Base-by-base conservation (phyloP, 164 flowering plant genomes). In the Cinnamomum chago region DNA sequence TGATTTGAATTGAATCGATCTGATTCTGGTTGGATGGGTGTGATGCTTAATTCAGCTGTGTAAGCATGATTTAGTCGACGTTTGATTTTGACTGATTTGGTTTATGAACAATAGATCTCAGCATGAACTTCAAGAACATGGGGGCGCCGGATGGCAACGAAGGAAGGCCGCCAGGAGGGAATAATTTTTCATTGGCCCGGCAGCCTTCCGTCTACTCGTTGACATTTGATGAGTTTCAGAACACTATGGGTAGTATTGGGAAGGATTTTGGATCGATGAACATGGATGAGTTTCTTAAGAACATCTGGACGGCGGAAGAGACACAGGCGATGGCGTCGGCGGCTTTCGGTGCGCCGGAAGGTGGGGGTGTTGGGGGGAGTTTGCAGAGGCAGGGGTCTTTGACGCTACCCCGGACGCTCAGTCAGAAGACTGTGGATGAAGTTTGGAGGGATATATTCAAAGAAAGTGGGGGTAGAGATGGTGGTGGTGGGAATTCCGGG, bases 181-280 rank as follows among this genome's bases (percentile, higher is more conserved):
- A 79, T 80, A 81, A 79, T 80, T 71, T 70, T 18, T 79, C 87
- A 0, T 74, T 92, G 79, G 79, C 85, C 23, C 77, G 97, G 25
- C 95, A 92, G 70, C 55, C 91, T n/a, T 94, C 97, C 0, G 67
- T 94, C 55, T 91, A 88, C 72, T 84, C 94, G 1, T 58, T 94
- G 76, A 94, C 95, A 25, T 88, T 94, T 65, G 97, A 88, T 66
- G 98, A 92, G 89, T 84, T 94, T 24, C 98, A 94, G 75, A 86
- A 76, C 82, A 79, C 90, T 11, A 76, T 82, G 60, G 89, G 90
- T 75, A 92, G 97, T 0, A 24, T 78, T 40, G 92, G 90, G 11
- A 91, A 89, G 79, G 95, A 77, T 67, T 81, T 83, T 47, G 86
- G 82, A 7, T 85, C 90, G 50, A 85, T 88, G 86, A 86, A 76